Base-by-base conservation (phyloP, 225 moss, liverwort and hornwort species). In the Sphagnum tenellum region DNA sequence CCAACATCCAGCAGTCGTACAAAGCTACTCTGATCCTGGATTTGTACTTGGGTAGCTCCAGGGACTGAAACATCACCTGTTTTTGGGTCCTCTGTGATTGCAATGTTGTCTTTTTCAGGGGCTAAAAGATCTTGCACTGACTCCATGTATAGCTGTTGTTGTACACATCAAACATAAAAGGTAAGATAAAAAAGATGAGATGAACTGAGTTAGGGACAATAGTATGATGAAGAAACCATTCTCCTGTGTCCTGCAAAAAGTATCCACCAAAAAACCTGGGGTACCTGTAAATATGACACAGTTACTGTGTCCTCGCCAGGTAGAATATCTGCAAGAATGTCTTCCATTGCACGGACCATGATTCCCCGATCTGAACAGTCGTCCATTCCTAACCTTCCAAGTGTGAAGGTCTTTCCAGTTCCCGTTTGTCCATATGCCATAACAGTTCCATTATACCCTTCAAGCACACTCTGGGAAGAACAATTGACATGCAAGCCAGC, bases 391-490 rank as follows among this genome's bases (percentile, higher is more conserved):
- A 98, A 75, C 70, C 80, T 84, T 51, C 98, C 98, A 44, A 98
- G 89, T 4, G 98, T 98, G 63, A 93, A 98, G 0, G 93, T 98
- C 68, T 98, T 98, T 61, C 98, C 93, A 6, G 98, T 98, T 47
- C 98, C 98, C 51, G 90, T 98, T 77, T 98, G 98, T 6, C 98
- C 98, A 71, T 98, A 98, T 11, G 98, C 98, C 98, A 98, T 98
- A 7, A 98, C 93, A 4, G 93, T 98, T 62, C 96, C 96, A 79
- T 98, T 98, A 63, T 92, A 98, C 3, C 96, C 96, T 77, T 93
- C 96, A 54, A 93, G 87, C 53, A 93, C 96, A 68, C 93, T 98
- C 93, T 92, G 92, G 50, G 72, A 45, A 59, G 4, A 62, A 29
- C 29, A 60, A 64, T 53, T 44, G 11, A 13, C 45, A 8, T 9